Conservation (phyloP, 2,329 filamentous ascomycete genomes). For the Nemania bipapillata region DNA sequence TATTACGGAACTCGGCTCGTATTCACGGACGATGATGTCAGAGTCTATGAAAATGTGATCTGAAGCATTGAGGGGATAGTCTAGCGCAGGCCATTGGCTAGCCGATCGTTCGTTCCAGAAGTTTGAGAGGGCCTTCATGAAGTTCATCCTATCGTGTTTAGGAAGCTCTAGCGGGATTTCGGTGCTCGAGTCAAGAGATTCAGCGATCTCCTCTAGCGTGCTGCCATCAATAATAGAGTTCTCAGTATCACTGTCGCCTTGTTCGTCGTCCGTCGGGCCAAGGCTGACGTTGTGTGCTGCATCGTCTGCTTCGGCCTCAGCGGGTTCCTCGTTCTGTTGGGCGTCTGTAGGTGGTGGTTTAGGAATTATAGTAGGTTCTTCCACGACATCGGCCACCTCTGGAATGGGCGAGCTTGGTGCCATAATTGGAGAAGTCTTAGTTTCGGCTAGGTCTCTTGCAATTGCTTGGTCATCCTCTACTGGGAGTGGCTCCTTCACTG, state of each 20-base stretch:
- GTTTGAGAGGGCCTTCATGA: conserved; percentile 95
- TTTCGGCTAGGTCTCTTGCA: conserved; percentile 51
- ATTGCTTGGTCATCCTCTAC: conserved; percentile 69
- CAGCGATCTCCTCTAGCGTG: conserved; percentile 70
- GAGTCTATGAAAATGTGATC: conserved; percentile 98
- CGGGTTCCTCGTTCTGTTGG: conserved; percentile 48
- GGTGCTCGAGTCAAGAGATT: conserved; percentile 68
- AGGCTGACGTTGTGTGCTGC: conserved; percentile 62
- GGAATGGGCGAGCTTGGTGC: conserved; percentile 34
- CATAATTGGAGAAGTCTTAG: conserved; percentile 43
- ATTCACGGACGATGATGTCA: conserved; percentile 95
- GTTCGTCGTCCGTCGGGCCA: conserved; percentile 76
- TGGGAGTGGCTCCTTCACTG: conserved; percentile 81
- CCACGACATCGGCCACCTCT: conserved; percentile 17
- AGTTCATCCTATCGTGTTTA: conserved; percentile 89
- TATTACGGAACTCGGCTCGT: conserved; percentile 95
- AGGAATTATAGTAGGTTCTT: conserved; percentile 28
- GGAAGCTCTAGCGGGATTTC: conserved; percentile 79
- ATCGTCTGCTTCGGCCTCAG: conserved; percentile 58
- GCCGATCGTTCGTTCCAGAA: conserved; percentile 99
- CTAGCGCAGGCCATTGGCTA: conserved; percentile 89
- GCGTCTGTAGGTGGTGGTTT: conserved; percentile 47
- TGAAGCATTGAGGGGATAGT: conserved; percentile 86
- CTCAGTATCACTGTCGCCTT: conserved; percentile 76
- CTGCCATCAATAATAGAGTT: conserved; percentile 75